Conservation (phyloP, 139 green algal genomes). For the Coelastrella sp. region DNA sequence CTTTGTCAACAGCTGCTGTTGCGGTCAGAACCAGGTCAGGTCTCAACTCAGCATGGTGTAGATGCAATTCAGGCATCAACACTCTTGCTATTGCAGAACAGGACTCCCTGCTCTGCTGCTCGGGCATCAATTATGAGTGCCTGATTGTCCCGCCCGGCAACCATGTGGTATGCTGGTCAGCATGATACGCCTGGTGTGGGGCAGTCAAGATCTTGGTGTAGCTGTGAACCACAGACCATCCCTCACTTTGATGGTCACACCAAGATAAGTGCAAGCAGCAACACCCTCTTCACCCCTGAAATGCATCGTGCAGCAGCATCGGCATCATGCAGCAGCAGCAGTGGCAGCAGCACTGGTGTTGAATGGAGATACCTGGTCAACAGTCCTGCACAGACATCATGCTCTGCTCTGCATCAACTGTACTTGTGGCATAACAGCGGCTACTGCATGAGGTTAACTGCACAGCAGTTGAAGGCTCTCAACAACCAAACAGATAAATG, state of each 20-base stretch:
- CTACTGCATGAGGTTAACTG: background rate
- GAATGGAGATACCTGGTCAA: background rate
- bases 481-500: background rate
- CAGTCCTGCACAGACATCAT: background rate
- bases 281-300: constrained; percentile 22
- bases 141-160: too few relatives aligned
- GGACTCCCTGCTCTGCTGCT: too few relatives aligned
- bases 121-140: too few relatives aligned
- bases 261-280: constrained; percentile 24
- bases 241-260: constrained; percentile 34
- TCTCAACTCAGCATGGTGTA: too few relatives aligned
- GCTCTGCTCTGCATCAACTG: background rate
- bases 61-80: too few relatives aligned
- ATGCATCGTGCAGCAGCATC: background rate
- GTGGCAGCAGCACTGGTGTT: background rate
- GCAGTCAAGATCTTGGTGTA: background rate
- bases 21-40: too few relatives aligned
- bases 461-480: background rate
- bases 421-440: background rate
- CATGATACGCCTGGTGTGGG: too few relatives aligned
- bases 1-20: too few relatives aligned
- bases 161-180: too few relatives aligned
- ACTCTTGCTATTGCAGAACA: too few relatives aligned
- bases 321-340: background rate
- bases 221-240: constrained; percentile 21